Percentiles rank a stretch among this genome's conserved stretches.
phyloP scores from a whole-genome alignment of 805 yeast species.

The Limtongia smithiae region DNA sequence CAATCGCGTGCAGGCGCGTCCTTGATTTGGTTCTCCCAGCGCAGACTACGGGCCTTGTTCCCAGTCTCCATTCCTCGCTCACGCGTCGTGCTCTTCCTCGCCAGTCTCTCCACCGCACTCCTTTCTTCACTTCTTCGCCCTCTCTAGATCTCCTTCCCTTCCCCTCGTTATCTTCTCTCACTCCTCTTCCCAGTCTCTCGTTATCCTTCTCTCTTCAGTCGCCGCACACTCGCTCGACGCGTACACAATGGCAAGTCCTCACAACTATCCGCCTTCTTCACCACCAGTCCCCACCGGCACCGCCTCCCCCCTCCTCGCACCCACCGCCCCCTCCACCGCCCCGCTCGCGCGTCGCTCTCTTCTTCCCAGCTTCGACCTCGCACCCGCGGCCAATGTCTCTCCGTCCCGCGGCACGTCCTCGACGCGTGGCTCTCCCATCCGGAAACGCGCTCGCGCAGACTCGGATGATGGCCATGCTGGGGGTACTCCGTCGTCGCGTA shows the following conservation, averaged over 20 bases:
- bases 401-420: background rate
- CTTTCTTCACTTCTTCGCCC: too few species aligned
- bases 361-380: conserved; percentile 25
- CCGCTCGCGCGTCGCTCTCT: conserved; percentile 15
- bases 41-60: too few species aligned
- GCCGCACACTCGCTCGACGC: background rate
- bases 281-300: conserved; percentile 36
- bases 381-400: background rate
- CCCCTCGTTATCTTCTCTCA: background rate
- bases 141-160: too few species aligned
- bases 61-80: too few species aligned
- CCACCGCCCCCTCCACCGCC: background rate
- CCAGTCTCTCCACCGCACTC: too few species aligned
- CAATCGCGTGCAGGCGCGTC: too few species aligned
- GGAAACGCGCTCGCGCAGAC: conserved; percentile 17
- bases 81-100: too few species aligned
- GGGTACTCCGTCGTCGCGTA: too few species aligned
- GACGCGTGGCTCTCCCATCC: conserved; percentile 10
- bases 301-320: background rate
- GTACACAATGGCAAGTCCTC: conserved; percentile 10
- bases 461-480: conserved; percentile 5
- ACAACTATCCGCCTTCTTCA: conserved; percentile 53
- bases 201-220: background rate
- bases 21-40: conserved; percentile 8
- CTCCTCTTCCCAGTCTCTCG: background rate